phyloP scores from a whole-genome alignment of 192 early-diverging fungal genomes.

The Paraglomus occultum region DNA sequence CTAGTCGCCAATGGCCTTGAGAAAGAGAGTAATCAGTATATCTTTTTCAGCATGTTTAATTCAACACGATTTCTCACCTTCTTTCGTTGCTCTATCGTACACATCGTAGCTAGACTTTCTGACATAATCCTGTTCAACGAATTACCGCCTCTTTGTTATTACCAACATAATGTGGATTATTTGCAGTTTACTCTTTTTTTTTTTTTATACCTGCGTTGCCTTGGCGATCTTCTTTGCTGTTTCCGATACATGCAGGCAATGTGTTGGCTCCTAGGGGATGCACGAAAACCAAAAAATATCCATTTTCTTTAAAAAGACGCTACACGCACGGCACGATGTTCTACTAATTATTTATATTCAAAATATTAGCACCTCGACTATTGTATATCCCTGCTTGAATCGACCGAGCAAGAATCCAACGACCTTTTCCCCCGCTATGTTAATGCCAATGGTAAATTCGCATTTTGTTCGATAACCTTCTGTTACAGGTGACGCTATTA shows the following conservation, averaged over 20 bases:
- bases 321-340: too few species aligned
- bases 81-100: constrained; percentile 37
- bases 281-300: too few species aligned
- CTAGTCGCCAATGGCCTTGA: constrained; percentile 64
- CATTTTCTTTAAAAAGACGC: too few species aligned
- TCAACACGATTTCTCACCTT: constrained; percentile 19
- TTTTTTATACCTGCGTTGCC: constrained; percentile 41
- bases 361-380: constrained; percentile 47
- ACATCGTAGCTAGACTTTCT: constrained; percentile 33
- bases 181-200: neutral
- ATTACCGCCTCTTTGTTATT: too few species aligned
- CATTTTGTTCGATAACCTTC: constrained; percentile 74
- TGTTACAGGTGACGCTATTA: constrained; percentile 55
- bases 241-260: constrained; percentile 47
- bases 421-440: constrained; percentile 48
- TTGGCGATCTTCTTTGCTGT: constrained; percentile 51
- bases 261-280: constrained; percentile 35
- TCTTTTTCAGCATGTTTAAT: neutral
- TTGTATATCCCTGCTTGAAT: constrained; percentile 58
- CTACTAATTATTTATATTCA: too few species aligned
- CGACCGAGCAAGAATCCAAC: constrained; percentile 70
- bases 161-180: too few species aligned
- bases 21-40: neutral
- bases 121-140: constrained; percentile 40
- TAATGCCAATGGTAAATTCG: constrained; percentile 70